Base-by-base conservation (phyloP, 345 rosid genomes). In the Gossypium sturtianum region DNA sequence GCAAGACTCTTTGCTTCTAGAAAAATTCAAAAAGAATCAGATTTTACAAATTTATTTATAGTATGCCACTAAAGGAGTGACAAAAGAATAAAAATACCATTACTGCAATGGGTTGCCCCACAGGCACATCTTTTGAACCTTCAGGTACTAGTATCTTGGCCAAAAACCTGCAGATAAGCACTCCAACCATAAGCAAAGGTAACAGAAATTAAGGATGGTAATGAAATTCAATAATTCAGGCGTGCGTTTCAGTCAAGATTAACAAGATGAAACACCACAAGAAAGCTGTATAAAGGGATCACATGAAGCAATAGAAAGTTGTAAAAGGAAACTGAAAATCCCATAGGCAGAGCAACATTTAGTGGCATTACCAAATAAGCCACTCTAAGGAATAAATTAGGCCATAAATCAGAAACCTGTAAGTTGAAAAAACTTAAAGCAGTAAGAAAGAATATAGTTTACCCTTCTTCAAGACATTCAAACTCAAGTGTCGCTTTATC, bases 391-490 rank as follows among this genome's bases (percentile, higher is more conserved):
- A 16, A 69, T 51, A 66, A 47, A 47, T 13, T 23, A 48, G 57
- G 12, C 22, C 71, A 48, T 15, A 47, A 12, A 52, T 51, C 25
- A 69, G 23, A 51, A 44, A 52, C 72, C 2, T 49, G 17, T 12
- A 76, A 67, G 62, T 51, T 8, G 12, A 66, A 41, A 70, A 54
- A 34, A 68, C 2, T 17, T 23, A 71, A 80, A 78, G 71, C 34
- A 43, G 66, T 67, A 66, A 1, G 56, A 57, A 73, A 80, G 77
- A 71, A 71, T 65, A 65, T n/a, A 27, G 57, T 51, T 78, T 87
- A 94, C 98, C 98, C 98, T 74, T 92, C 98, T 80, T 94, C 98
- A 78, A 92, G 98, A 79, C 93, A 77, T 86, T 94, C 98, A 84
- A 89, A 86, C 85, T 92, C 98, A 77, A 92, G 83, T 16, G 98